Conservation (phyloP, 2,329 filamentous ascomycete genomes). For the Fusarium devonianum region DNA sequence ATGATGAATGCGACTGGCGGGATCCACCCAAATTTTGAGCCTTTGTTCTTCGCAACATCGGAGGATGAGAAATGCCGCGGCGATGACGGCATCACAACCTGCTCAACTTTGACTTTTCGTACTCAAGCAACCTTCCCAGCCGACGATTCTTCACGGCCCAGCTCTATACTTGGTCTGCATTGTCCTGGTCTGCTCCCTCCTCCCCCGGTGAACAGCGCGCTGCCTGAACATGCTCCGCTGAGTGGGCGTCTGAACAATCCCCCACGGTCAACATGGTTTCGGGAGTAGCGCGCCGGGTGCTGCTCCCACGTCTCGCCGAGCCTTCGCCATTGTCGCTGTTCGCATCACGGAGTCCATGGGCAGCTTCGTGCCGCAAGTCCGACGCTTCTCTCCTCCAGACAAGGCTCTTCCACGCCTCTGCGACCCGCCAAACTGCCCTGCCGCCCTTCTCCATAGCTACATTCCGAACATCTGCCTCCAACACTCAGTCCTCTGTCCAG, state of each 20-base stretch:
- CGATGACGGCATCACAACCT: conserved; percentile 46
- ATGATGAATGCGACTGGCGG: no score
- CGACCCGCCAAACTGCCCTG: conserved; percentile 29
- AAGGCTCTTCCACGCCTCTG: conserved; percentile 29
- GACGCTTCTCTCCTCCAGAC: conserved; percentile 26
- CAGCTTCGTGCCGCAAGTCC: conserved; percentile 25
- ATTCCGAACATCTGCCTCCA: conserved; percentile 31
- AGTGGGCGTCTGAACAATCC: conserved; percentile 35
- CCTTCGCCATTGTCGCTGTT: conserved; percentile 38
- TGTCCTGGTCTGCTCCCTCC: conserved; percentile 1
- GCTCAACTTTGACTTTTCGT: conserved; percentile 33
- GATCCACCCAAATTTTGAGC: conserved; percentile 37
- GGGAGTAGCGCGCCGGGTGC: conserved; percentile 57
- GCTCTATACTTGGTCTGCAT: no score
- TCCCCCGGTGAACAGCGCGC: conserved; percentile 23
- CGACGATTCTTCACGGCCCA: conserved; percentile 7
- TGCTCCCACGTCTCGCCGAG: conserved; percentile 56
- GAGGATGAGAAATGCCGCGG: conserved; percentile 46
- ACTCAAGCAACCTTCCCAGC: conserved; percentile 20
- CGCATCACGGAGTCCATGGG: conserved; percentile 34
- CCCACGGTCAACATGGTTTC: conserved; percentile 54
- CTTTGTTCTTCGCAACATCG: conserved; percentile 37
- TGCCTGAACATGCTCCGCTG: conserved; percentile 44
- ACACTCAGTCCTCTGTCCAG: conserved; percentile 8
- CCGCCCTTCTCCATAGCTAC: conserved; percentile 40